Evolutionary conservation across 225 moss, liverwort and hornwort genomes (phyloP), one percentile per base, ranked within the genome.

Genomic region (Physcomitrellopsis africana): DNA sequence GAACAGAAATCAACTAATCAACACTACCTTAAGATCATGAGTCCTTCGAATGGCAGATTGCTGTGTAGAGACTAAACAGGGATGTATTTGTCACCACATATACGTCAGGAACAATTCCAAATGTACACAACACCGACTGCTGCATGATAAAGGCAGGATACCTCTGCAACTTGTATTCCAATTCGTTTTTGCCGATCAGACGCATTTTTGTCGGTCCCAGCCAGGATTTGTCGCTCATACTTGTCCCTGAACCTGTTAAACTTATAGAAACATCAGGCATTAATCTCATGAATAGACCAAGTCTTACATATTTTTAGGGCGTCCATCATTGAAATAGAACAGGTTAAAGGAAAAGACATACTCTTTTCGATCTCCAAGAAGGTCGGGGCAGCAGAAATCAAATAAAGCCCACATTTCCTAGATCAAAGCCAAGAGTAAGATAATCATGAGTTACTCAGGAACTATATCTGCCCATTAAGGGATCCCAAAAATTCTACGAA

Each of bases 391-490:
- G 78, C 89, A 87, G 41, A 91, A 93, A 74, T 93, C 87, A 80
- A 93, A 89, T 0, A 93, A 79, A 22, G 87, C 93, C 93, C 93
- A 93, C 93, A 93, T 87, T 86, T 93, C 93, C 93, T 93, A 78
- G 64, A 70, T 29, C 22, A 27, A 26, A 29, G 41, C 37, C 72
- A 63, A 32, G 37, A 51, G 27, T 16, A 49, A 19, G 48, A 15
- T 51, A 52, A 62, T 51, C 2, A 51, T 63, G 52, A 73, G 51
- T 41, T 10, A 15, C 18, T 27, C 32, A 37, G 32, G 32, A 37
- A 37, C 11, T 9, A 8, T 49, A 37, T 14, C n/a, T 48, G 13
- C 17, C 8, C 15, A 10, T 61, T 22, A 73, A 6, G 20, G 63
- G 20, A 37, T 42, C 23, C 7, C n/a, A 19, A 54, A 54, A 54